Evolutionary conservation across 129 eudicot species (phyloP).

Genomic region (Flaveria bidentis): DNA sequence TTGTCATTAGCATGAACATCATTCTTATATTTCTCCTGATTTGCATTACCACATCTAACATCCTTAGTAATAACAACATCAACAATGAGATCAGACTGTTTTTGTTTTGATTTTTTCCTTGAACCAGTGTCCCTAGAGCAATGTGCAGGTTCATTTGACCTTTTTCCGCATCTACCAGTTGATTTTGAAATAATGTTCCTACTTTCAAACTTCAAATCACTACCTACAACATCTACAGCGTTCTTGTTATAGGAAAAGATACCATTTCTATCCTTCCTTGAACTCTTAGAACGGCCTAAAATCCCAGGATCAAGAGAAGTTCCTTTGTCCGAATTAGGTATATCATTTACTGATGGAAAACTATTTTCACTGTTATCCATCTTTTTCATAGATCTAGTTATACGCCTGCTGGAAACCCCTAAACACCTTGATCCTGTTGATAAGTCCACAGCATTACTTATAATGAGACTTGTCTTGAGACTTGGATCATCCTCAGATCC

Average conservation of each 20-base stretch:
- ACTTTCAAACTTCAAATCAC: constrained; percentile 22
- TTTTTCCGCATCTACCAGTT: constrained; percentile 8
- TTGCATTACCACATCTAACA: constrained; percentile 12
- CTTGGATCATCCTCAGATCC: constrained; percentile 24
- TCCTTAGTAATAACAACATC: constrained; percentile 16
- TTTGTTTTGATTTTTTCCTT: constrained; percentile 20
- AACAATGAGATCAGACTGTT: constrained; percentile 20
- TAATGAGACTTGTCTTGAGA: constrained; percentile 7
- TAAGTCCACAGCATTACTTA: constrained; percentile 7
- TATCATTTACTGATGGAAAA: constrained; percentile 3
- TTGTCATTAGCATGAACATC: constrained; percentile 15
- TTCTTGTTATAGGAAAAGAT: not conserved
- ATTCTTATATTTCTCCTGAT: not conserved
- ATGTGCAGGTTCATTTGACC: constrained; percentile 21
- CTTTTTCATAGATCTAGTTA: constrained; percentile 36
- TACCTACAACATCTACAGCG: constrained; percentile 17
- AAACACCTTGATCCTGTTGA: constrained; percentile 3
- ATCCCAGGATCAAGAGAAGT: constrained; percentile 6
- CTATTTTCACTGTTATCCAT: constrained; percentile 7
- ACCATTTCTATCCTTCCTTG: not conserved
- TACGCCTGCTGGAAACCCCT: constrained; percentile 25
- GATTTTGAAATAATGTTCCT: not conserved
- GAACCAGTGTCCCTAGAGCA: constrained; percentile 17
- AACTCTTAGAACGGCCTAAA: constrained; percentile 14
- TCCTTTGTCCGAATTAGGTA: constrained; percentile 6